Evolutionary conservation across 306 rosid species (phyloP), one percentile per base, ranked within the genome.

Genomic region (Rubus idaeus): DNA sequence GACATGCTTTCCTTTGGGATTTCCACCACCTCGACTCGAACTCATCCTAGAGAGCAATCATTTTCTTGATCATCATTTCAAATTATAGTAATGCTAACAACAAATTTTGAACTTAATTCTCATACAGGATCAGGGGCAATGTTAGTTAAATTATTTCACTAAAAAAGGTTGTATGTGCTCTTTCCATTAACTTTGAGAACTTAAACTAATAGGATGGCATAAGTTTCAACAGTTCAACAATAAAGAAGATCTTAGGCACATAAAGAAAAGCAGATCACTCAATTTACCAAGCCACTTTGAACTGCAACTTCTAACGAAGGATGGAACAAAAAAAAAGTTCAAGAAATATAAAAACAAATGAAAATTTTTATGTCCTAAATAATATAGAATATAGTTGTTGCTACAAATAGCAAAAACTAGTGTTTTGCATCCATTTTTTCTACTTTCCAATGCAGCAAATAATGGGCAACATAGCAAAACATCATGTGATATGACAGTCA

Each of bases 11-110:
- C 84, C 93, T 70, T 82, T 90, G 73, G 87, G 81, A 30, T 74
- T 85, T 65, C 88, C 89, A 71, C 75, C 85, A 11, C 83, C 91
- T 81, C 81, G 82, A 76, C 57, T 84, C 5, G 87, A 84, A 86
- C 91, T 88, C 89, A 85, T 85, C 71, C 71, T 73, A 51, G 16
- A 2, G 6, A 74, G 21, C 16, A 62, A 46, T 17, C 2, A 0
- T 13, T 14, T 26, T 18, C 8, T 10, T 16, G 30, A 60, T 60
- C 40, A 63, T 37, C 21, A 63, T 3, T 63, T 63, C 69, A 63
- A 11, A 63, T 5, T 60, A 14, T 26, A 23, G 8, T 61, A 10
- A n/a, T 21, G 37, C 21, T 21, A 9, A 58, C 26, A 57, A 57
- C 66, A 26, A 10, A 30, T 5, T 57, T 7, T 8, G 3, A 26